phyloP scores from a whole-genome alignment of 2,329 filamentous ascomycete genomes.

The Colletotrichum sp. region DNA sequence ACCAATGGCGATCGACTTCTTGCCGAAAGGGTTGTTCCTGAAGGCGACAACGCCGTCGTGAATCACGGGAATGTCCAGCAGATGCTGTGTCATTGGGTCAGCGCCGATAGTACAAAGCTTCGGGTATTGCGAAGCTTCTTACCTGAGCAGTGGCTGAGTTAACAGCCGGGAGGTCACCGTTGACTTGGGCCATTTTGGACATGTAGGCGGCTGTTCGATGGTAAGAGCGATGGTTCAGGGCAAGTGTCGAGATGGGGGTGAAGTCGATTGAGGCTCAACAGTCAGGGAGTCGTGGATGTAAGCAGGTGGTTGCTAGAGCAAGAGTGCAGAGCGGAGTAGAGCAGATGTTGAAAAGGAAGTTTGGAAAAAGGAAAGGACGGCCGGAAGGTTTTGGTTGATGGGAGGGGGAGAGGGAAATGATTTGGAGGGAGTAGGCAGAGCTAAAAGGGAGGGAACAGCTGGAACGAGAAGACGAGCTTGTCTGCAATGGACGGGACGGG shows the following conservation, averaged over 20 bases:
- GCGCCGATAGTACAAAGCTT: not conserved
- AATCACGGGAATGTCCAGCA: constrained; percentile 84
- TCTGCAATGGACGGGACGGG: not conserved
- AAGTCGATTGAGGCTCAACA: not conserved
- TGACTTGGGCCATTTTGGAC: constrained; percentile 50
- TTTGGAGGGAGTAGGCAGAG: constrained; percentile 9
- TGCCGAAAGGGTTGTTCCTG: constrained; percentile 82
- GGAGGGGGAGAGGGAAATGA: not conserved
- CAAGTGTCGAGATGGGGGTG: not conserved
- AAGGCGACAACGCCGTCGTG: constrained; percentile 79
- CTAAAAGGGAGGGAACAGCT: constrained; percentile 11
- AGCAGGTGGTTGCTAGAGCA: not conserved
- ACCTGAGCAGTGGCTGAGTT: constrained; percentile 58
- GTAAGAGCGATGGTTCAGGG: not conserved
- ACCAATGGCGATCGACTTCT: constrained; percentile 79
- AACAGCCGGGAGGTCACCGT: constrained; percentile 52
- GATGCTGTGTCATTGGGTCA: constrained; percentile 62
- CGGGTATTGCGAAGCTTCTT: constrained; percentile 24
- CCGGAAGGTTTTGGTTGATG: not conserved
- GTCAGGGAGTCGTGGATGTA: not conserved
- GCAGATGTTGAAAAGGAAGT: not conserved
- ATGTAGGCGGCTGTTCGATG: not conserved
- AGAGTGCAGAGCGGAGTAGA: not conserved
- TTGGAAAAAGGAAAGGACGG: constrained; percentile 1
- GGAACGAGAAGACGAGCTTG: constrained; percentile 7